Evolutionary conservation across 768 basidiomycete species (phyloP).

Genomic region (Chalciporus piperatus): DNA sequence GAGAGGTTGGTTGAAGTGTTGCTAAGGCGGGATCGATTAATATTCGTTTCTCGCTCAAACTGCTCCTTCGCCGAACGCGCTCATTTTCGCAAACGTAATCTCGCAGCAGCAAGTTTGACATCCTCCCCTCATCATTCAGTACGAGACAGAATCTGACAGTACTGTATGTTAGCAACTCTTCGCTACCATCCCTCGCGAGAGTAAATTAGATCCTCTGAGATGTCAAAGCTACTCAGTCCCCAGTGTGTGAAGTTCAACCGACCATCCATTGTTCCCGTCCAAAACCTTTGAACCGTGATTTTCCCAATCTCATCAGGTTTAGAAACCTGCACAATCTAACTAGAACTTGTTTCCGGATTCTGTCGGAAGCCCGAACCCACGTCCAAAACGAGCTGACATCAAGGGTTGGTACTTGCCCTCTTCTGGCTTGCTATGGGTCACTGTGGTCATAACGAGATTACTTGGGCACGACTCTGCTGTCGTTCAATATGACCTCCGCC

Average conservation of each 20-base stretch:
- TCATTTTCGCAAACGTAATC: conserved; percentile 15
- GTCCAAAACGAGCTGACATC: conserved; percentile 14
- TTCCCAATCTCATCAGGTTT: conserved; percentile 2
- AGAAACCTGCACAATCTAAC: neutral
- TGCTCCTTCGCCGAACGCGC: neutral
- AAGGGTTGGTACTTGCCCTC: neutral
- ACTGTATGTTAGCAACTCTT: neutral
- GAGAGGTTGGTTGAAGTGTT: conserved; percentile 12
- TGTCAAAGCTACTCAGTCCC: conserved; percentile 4
- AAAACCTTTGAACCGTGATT: conserved; percentile 1
- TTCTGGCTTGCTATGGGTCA: neutral
- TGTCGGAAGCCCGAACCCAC: neutral
- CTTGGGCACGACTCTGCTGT: conserved; percentile 6
- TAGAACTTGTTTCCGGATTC: neutral
- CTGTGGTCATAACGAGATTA: conserved; percentile 1
- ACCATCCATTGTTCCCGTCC: neutral
- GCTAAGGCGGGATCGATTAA: conserved; percentile 25
- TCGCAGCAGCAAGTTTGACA: neutral
- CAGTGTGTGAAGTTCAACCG: conserved; percentile 6
- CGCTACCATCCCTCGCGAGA: neutral
- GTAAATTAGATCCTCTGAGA: conserved; percentile 11
- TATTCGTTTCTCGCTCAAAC: neutral
- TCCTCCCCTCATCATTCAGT: neutral
- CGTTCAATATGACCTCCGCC: neutral
- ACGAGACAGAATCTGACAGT: no score